Evolutionary conservation across 208 protist genomes (phyloP).

Genomic region (Trypanosoma rangeli): DNA sequence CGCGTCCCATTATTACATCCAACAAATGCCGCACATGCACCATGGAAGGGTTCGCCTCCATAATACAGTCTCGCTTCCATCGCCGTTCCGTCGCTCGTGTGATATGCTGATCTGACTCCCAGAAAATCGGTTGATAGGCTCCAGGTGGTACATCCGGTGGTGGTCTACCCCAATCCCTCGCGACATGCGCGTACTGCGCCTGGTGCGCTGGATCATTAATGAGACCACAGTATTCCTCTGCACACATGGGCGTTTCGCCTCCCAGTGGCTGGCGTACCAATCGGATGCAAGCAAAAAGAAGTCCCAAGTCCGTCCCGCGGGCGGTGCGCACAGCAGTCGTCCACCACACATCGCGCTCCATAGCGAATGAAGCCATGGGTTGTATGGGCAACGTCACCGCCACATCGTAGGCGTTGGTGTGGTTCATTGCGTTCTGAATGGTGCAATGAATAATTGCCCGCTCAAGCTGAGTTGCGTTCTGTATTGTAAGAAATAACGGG

Average conservation of each 20-base stretch:
- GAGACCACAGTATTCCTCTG: conserved; percentile 39
- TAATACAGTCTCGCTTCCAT: conserved; percentile 53
- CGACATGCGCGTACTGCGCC: conserved; percentile 65
- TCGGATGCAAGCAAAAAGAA: conserved; percentile 61
- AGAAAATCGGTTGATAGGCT: conserved; percentile 75
- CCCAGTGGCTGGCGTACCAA: conserved; percentile 54
- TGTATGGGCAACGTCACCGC: conserved; percentile 59
- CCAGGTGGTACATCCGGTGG: conserved; percentile 54
- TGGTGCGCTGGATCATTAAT: conserved; percentile 87
- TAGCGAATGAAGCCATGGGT: conserved; percentile 38
- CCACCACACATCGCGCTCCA: conserved; percentile 82
- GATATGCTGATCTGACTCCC: conserved; percentile 71
- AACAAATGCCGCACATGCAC: conserved; percentile 87
- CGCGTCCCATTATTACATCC: conserved; percentile 74
- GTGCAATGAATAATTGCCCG: conserved; percentile 62
- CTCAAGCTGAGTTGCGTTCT: conserved; percentile 34
- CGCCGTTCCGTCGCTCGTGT: conserved; percentile 53
- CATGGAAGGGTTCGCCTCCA: conserved; percentile 56
- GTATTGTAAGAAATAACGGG: conserved; percentile 58
- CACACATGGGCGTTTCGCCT: conserved; percentile 45
- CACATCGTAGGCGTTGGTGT: conserved; percentile 53
- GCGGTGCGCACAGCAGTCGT: conserved; percentile 59
- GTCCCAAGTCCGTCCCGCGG: conserved; percentile 56
- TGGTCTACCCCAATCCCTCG: conserved; percentile 44
- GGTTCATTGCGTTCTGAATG: conserved; percentile 53